These are phyloP conservation scores for Ustilago shanxiensis DNA, from an alignment of 1,284 basidiomycete genomes.

Conservation along the genomic window DNA sequence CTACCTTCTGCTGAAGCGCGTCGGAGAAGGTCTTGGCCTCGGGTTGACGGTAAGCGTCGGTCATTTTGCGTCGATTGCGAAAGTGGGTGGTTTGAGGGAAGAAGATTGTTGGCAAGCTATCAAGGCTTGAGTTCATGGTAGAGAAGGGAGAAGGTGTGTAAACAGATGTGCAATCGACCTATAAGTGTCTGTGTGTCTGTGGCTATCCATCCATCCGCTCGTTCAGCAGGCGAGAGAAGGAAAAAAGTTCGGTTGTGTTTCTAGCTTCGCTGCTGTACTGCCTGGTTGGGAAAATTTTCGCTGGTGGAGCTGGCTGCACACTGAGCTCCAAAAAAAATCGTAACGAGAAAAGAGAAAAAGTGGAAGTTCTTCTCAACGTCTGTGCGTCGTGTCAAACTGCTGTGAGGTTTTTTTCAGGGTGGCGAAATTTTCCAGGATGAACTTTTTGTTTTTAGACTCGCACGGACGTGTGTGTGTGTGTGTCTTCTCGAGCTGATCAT, in stretches of 20 bases:
- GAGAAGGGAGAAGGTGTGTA: neutral
- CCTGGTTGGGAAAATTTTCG: constrained; percentile 5
- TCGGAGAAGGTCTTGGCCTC: constrained; percentile 52
- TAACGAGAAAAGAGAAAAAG: constrained; percentile 4
- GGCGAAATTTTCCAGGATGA: constrained; percentile 12
- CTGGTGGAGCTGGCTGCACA: constrained; percentile 9
- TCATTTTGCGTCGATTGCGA: constrained; percentile 21
- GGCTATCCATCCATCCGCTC: constrained; percentile 5
- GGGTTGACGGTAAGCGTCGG: constrained; percentile 44
- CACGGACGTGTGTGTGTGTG: constrained; percentile 19
- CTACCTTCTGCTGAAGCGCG: constrained; percentile 48
- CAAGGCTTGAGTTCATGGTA: constrained; percentile 1
- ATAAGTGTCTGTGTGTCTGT: neutral
- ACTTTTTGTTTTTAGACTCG: neutral
- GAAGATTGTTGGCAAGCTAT: constrained; percentile 1
- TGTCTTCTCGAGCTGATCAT: too few species aligned
- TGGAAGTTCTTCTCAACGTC: constrained; percentile 41
- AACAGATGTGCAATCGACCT: neutral
- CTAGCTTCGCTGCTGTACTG: neutral
- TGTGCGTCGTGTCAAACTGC: constrained; percentile 19
- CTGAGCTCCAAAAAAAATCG: constrained; percentile 20
- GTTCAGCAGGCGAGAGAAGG: neutral
- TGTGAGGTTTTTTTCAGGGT: constrained; percentile 10
- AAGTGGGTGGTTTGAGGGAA: neutral
- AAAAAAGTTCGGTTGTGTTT: neutral